Evolutionary conservation across 371 early-diverging fungal species (phyloP).

Genomic region (Syncephalis fuscata): DNA sequence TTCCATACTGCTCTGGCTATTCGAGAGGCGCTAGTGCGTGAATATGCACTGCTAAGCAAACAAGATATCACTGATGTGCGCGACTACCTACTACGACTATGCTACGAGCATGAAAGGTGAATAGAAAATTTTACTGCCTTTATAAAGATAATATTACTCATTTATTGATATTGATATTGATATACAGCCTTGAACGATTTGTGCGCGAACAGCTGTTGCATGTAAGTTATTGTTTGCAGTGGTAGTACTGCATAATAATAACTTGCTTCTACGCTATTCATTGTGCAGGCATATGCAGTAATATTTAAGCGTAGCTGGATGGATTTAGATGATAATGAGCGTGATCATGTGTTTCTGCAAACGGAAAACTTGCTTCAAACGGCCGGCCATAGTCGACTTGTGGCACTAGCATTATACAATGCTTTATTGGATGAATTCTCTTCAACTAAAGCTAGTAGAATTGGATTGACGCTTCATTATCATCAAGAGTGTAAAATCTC

Average conservation of each 20-base stretch:
- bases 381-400: background rate
- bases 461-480: constrained; percentile 49
- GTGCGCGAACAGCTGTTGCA: constrained; percentile 18
- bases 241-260: constrained; percentile 32
- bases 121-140: too few species aligned
- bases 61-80: constrained; percentile 26
- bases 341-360: constrained; percentile 22
- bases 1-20: constrained; percentile 43
- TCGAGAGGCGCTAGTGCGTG: constrained; percentile 31
- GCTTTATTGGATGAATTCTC: constrained; percentile 50
- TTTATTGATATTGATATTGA: too few species aligned
- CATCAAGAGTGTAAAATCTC: constrained; percentile 42
- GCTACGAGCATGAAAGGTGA: background rate
- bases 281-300: constrained; percentile 24
- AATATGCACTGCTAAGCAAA: constrained; percentile 32
- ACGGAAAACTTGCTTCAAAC: background rate
- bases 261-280: constrained; percentile 26
- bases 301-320: constrained; percentile 47
- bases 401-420: constrained; percentile 31
- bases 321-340: constrained; percentile 28
- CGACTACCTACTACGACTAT: constrained; percentile 22
- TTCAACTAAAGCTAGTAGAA: constrained; percentile 30
- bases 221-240: too few species aligned
- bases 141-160: too few species aligned
- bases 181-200: constrained; percentile 9